A percentile compares a stretch with the other conserved stretches of the same genome.
These are phyloP conservation scores for Solanum gracilifrons DNA, from an alignment of 257 asterid species.

Conservation along the genomic window DNA sequence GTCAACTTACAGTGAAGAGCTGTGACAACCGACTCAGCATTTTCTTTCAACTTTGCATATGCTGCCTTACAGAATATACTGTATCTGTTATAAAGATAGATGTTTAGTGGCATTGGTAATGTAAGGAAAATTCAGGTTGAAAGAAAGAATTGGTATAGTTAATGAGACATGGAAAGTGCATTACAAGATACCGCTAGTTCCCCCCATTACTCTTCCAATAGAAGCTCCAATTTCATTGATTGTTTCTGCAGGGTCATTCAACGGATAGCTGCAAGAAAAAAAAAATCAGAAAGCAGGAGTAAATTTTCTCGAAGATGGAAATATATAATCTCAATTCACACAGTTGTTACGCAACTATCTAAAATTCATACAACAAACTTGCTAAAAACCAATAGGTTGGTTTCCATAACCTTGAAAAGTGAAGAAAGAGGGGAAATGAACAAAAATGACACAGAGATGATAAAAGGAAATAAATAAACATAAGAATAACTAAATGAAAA, in stretches of 20 bases:
- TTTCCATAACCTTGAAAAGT: neutral
- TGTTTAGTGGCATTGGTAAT: neutral
- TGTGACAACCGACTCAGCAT: slow-evolving; percentile 23
- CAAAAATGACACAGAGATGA: neutral
- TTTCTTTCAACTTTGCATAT: slow-evolving; percentile 57
- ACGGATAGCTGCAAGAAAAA: slow-evolving; percentile 69
- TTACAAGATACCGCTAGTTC: slow-evolving; percentile 95
- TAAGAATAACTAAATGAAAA: neutral
- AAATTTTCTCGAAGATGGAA: neutral
- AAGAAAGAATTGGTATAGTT: neutral
- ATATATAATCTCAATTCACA: neutral
- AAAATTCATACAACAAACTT: neutral
- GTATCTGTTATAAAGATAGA: slow-evolving; percentile 37
- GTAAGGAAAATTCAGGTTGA: neutral
- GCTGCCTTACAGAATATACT: slow-evolving; percentile 89
- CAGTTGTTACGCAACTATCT: neutral
- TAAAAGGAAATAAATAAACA: neutral
- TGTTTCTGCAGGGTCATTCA: slow-evolving; percentile 90
- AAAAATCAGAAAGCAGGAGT: neutral
- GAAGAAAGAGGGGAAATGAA: neutral
- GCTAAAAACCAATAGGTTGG: neutral
- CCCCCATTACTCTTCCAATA: slow-evolving; percentile 94
- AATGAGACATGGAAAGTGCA: neutral
- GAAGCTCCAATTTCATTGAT: slow-evolving; percentile 66
- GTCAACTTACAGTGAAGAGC: slow-evolving; percentile 61